Evolutionary conservation across 176 grass and related monocot genomes (phyloP).

Genomic region (Aegilops sharonensis): DNA sequence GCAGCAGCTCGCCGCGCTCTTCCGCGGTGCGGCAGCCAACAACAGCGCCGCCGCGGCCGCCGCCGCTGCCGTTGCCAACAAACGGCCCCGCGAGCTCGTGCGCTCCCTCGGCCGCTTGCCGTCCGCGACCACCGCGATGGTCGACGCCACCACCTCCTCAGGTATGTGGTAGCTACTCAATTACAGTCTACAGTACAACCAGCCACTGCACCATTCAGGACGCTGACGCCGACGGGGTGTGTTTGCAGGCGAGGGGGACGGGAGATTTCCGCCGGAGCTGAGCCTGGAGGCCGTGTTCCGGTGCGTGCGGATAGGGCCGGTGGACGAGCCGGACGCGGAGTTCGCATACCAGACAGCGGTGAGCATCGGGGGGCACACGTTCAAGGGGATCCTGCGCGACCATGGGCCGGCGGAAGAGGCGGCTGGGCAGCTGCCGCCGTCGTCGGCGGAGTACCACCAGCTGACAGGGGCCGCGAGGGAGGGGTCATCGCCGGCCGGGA

Average conservation of each 20-base stretch:
- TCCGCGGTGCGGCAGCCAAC: constrained; percentile 51
- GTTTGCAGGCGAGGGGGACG: constrained; percentile 48
- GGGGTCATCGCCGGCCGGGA: constrained; percentile 58
- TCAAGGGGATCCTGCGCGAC: constrained; percentile 90
- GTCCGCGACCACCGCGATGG: constrained; percentile 34
- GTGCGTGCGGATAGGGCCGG: constrained; percentile 76
- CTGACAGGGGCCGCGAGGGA: constrained; percentile 41
- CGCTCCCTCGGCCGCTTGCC: constrained; percentile 46
- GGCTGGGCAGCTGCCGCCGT: constrained; percentile 36
- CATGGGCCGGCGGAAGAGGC: constrained; percentile 69
- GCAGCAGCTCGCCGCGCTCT: constrained; percentile 71
- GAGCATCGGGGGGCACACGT: constrained; percentile 89
- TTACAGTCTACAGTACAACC: background rate
- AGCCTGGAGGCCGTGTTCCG: constrained; percentile 90
- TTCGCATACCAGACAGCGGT: constrained; percentile 92
- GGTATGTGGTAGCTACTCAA: constrained; percentile 38
- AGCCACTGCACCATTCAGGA: background rate
- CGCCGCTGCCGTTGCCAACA: constrained; percentile 20
- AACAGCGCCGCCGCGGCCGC: background rate
- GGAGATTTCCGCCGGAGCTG: constrained; percentile 85
- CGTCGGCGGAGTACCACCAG: constrained; percentile 55
- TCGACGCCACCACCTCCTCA: constrained; percentile 69
- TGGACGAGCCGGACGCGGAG: constrained; percentile 90
- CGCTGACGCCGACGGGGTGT: background rate
- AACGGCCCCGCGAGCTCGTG: constrained; percentile 51